Conservation (phyloP, 352 stramenopile species). For the Pythium aristosporum region DNA sequence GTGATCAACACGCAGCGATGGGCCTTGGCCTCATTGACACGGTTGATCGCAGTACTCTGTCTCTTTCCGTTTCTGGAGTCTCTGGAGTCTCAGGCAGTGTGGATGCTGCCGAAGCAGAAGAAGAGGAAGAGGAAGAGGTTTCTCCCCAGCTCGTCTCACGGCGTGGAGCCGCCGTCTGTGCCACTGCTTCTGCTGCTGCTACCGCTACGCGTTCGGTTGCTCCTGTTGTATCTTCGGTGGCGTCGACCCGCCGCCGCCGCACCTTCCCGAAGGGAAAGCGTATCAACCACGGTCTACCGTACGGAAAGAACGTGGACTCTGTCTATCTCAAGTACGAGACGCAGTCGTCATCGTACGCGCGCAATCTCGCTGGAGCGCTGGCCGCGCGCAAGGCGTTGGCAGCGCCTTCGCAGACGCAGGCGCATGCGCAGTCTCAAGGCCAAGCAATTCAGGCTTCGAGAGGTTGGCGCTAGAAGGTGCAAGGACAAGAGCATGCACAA, state of each 20-base stretch:
- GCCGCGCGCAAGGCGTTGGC: background rate
- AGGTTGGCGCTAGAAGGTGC: no score
- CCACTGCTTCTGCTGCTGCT: no score
- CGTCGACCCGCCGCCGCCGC: background rate
- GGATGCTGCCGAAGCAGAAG: background rate
- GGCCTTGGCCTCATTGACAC: background rate
- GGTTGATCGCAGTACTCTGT: constrained; percentile 1
- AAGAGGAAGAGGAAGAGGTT: background rate
- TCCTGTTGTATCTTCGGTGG: background rate
- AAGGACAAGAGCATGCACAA: no score
- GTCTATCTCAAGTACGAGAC: constrained; percentile 3
- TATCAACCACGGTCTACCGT: background rate
- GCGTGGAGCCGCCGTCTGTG: background rate
- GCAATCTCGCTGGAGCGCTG: background rate
- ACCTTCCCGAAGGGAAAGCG: background rate
- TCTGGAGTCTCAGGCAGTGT: background rate
- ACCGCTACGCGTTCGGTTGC: no score
- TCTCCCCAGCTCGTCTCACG: background rate
- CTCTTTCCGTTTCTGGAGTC: background rate
- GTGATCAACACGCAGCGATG: constrained; percentile 2
- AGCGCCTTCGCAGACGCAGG: no score
- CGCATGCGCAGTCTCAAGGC: no score
- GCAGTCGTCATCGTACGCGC: background rate
- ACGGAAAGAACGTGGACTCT: background rate
- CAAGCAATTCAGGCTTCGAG: no score